Evolutionary conservation across 345 rosid species (phyloP).

Genomic region (Diplotaxis tenuifolia): DNA sequence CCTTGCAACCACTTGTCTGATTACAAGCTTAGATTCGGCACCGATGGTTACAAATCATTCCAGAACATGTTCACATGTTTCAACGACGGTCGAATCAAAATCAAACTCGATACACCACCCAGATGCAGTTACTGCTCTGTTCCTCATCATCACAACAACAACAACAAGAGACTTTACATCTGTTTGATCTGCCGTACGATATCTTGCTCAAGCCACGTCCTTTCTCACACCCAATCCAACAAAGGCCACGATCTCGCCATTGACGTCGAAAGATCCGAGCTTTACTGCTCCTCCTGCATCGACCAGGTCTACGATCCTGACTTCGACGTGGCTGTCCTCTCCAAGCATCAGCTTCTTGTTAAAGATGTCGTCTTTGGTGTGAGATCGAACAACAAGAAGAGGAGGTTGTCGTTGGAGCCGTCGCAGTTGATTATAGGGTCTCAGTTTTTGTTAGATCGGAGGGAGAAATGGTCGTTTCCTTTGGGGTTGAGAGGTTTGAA

Average conservation of each 20-base stretch:
- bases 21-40: conserved; percentile 68
- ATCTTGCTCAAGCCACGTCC: conserved; percentile 65
- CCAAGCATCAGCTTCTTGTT: conserved; percentile 41
- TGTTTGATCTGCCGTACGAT: conserved; percentile 75
- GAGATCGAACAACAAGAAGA: conserved; percentile 67
- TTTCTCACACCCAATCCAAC: conserved; percentile 54
- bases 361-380: conserved; percentile 42
- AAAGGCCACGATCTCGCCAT: conserved; percentile 68
- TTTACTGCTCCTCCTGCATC: conserved; percentile 68
- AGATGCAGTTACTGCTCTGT: conserved; percentile 63
- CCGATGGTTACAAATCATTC: conserved; percentile 53
- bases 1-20: conserved; percentile 74
- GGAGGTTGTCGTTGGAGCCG: conserved; percentile 42
- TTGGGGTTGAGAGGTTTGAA: conserved; percentile 82
- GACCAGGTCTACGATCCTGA: conserved; percentile 91
- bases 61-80: conserved; percentile 45
- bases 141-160: conserved; percentile 17
- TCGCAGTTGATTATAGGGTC: conserved; percentile 49
- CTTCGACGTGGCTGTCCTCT: conserved; percentile 66
- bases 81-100: conserved; percentile 52
- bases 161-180: conserved; percentile 45
- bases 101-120: conserved; percentile 45
- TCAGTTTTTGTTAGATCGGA: conserved; percentile 51
- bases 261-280: conserved; percentile 85
- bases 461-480: conserved; percentile 67